phyloP scores from a whole-genome alignment of 2,329 filamentous ascomycete species.

The Fusarium sublunatum region DNA sequence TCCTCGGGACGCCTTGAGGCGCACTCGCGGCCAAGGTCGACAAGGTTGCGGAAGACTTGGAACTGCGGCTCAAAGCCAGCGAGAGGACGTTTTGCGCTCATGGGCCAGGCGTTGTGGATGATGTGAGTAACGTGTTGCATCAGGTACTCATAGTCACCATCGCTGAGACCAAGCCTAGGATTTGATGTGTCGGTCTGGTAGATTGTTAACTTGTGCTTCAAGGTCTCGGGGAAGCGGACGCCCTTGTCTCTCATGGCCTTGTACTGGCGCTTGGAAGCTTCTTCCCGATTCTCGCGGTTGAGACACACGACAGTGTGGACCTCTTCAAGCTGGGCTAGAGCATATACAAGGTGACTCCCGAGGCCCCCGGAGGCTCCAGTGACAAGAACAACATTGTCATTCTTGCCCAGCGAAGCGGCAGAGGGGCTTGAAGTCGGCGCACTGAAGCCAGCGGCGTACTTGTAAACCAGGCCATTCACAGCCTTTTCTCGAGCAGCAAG shows the following conservation, averaged over 20 bases:
- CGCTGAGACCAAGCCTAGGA: constrained; percentile 4
- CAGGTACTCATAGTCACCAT: neutral
- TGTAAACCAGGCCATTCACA: constrained; percentile 16
- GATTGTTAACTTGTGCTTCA: constrained; percentile 20
- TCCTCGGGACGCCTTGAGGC: neutral
- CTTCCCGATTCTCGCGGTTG: constrained; percentile 23
- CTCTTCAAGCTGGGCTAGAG: constrained; percentile 23
- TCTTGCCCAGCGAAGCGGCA: neutral
- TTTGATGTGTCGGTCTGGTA: constrained; percentile 25
- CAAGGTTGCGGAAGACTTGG: constrained; percentile 35
- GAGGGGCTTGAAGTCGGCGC: neutral
- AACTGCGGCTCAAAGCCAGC: constrained; percentile 36
- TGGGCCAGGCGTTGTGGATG: constrained; percentile 41
- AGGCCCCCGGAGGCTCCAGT: constrained; percentile 22
- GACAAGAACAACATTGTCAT: constrained; percentile 14
- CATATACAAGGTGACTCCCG: constrained; percentile 30
- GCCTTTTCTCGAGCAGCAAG: constrained; percentile 6
- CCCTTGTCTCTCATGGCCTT: constrained; percentile 34
- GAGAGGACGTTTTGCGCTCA: constrained; percentile 38
- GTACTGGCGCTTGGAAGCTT: neutral
- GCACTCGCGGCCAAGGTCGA: constrained; percentile 5
- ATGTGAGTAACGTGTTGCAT: constrained; percentile 13
- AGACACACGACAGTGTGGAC: constrained; percentile 16
- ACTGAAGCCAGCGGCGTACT: constrained; percentile 6
- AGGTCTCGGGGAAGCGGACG: constrained; percentile 15